Percentiles rank a stretch among this genome's conserved stretches.
Evolutionary conservation across 2,329 filamentous ascomycete species (phyloP).

Genomic region (Purpureocillium lavendulum): DNA sequence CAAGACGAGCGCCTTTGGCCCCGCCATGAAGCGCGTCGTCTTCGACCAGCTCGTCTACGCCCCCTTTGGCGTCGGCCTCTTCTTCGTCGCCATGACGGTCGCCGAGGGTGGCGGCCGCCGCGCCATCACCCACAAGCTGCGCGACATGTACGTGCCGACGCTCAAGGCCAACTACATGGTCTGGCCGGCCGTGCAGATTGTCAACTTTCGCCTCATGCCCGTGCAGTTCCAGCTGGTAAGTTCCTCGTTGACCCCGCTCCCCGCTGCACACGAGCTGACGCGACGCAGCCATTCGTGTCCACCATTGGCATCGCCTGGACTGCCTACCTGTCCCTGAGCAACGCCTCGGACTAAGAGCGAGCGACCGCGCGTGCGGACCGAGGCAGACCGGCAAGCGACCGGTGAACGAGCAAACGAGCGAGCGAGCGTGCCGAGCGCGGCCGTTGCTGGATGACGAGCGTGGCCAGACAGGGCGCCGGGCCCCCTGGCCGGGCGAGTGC

Average conservation of each 20-base stretch:
- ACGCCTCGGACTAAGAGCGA: slow-evolving; percentile 66
- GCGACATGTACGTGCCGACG: slow-evolving; percentile 88
- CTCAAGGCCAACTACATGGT: slow-evolving; percentile 93
- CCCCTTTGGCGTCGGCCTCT: slow-evolving; percentile 74
- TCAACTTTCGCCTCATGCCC: slow-evolving; percentile 94
- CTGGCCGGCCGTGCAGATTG: slow-evolving; percentile 91
- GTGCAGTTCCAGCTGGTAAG: slow-evolving; percentile 93
- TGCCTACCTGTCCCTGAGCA: slow-evolving; percentile 87
- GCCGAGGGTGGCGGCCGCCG: slow-evolving; percentile 83
- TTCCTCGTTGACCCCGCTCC: slow-evolving; percentile 12
- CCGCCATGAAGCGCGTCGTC: slow-evolving; percentile 81
- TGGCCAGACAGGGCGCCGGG: too few relatives aligned
- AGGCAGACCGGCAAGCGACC: too few relatives aligned
- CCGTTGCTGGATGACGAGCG: too few relatives aligned
- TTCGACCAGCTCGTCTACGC: slow-evolving; percentile 93
- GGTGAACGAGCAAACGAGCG: too few relatives aligned
- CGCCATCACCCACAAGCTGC: slow-evolving; percentile 74
- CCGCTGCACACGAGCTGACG: slow-evolving; percentile 5
- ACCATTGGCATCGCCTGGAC: slow-evolving; percentile 97
- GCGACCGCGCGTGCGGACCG: too few relatives aligned
- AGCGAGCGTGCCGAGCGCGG: too few relatives aligned
- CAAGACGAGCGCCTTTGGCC: slow-evolving; percentile 63
- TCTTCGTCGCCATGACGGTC: slow-evolving; percentile 95
- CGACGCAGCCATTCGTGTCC: slow-evolving; percentile 80
- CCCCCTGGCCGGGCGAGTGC: too few relatives aligned